These are phyloP conservation scores for Penicillium lividum DNA, from an alignment of 495 filamentous ascomycete species.

Conservation along the genomic window DNA sequence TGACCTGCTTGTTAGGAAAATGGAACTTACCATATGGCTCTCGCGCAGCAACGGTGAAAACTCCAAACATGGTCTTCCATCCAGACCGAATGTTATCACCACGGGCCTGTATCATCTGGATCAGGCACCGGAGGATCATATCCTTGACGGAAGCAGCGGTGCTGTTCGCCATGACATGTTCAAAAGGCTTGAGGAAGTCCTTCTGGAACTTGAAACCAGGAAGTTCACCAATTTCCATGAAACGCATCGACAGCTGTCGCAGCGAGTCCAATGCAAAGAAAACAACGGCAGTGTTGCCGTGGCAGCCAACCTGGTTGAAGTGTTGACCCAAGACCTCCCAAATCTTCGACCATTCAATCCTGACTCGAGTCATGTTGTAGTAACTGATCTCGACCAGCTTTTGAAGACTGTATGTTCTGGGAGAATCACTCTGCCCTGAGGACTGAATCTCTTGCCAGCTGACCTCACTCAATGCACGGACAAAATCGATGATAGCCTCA, in stretches of 20 bases:
- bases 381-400: constrained; percentile 98
- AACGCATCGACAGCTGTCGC: constrained; percentile 94
- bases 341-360: constrained; percentile 97
- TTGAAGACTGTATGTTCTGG: constrained; percentile 93
- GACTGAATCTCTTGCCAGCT: constrained; percentile 99
- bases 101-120: constrained; percentile 97
- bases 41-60: constrained; percentile 91
- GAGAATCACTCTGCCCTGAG: constrained; percentile 90
- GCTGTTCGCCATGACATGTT: constrained; percentile 94
- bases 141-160: constrained; percentile 90
- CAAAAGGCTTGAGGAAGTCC: constrained; percentile 97
- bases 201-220: constrained; percentile 99
- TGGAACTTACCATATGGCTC: constrained; percentile 72
- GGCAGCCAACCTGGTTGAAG: constrained; percentile 96
- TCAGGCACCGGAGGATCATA: constrained; percentile 94
- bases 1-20: not conserved
- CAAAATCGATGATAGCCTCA: constrained; percentile 97
- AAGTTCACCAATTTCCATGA: constrained; percentile 97
- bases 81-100: constrained; percentile 96
- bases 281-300: constrained; percentile 91
- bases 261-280: constrained; percentile 96
- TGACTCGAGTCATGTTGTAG: constrained; percentile 98
- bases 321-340: constrained; percentile 96
- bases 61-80: constrained; percentile 99
- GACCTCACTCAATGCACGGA: constrained; percentile 87